Conservation (phyloP, 208 protist species). For the Angomonas deanei region DNA sequence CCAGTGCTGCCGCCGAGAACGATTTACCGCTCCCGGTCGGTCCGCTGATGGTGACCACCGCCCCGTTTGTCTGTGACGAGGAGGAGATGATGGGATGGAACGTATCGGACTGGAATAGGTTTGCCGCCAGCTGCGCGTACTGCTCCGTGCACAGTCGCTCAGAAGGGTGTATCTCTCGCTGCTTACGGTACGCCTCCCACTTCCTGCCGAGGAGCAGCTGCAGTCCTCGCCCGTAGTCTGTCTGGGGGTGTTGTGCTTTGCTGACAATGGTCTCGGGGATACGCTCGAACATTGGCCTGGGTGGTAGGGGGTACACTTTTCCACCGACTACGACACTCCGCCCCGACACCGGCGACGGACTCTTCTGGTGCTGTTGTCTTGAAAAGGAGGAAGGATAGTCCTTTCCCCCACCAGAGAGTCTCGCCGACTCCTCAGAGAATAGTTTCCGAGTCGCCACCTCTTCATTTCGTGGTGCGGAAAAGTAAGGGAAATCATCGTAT, state of each 20-base stretch:
- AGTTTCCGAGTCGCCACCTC: neutral
- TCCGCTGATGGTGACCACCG: slow-evolving; percentile 44
- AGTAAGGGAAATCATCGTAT: neutral
- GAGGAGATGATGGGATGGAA: neutral
- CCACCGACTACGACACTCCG: neutral
- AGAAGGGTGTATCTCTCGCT: slow-evolving; percentile 12
- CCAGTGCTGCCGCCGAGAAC: slow-evolving; percentile 31
- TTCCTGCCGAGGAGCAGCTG: slow-evolving; percentile 27
- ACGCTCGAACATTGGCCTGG: neutral
- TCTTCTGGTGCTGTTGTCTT: neutral
- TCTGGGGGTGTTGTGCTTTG: neutral
- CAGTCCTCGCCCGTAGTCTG: slow-evolving; percentile 13
- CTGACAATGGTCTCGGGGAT: neutral
- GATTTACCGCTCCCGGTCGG: slow-evolving; percentile 65
- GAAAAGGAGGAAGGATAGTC: neutral
- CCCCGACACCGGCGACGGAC: neutral
- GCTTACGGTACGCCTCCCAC: slow-evolving; percentile 15
- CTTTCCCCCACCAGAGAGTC: neutral
- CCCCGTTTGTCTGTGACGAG: neutral
- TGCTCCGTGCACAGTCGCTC: slow-evolving; percentile 2
- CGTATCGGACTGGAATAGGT: neutral
- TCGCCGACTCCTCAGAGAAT: neutral
- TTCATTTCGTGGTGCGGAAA: no score
- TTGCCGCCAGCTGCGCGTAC: neutral
- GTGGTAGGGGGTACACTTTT: neutral